Base-by-base conservation (phyloP, 805 yeast species). In the Yamadazyma philogaea region DNA sequence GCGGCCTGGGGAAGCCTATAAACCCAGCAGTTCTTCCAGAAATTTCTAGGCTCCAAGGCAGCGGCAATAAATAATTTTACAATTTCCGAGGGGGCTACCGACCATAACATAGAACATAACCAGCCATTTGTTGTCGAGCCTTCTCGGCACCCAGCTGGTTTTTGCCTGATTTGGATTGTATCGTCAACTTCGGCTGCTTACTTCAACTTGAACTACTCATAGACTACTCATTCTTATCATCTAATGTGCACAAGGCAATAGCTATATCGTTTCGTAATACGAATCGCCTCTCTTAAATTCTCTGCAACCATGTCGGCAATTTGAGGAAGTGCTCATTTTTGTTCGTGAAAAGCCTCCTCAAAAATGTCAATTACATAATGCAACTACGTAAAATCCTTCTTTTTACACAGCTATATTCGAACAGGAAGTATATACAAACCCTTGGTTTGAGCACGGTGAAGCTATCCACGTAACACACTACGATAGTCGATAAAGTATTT, bases 61-160 rank as follows among this genome's bases (percentile, higher is more conserved):
- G 28, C 28, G 28, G 28, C 28, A 24, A 11, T 33, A 33, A n/a
- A 18, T n/a, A 18, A 11, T n/a, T 20, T n/a, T n/a, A 4, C 15
- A 2, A 40, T 2, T 34, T 40, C 39, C 43, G 43, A 21, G 43
- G 43, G 35, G 3, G 6, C 6, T 5, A 24, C 40, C 44, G 40
- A 37, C n/a, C 35, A 32, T 19, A 22, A 7, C 6, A 22, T n/a
- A 22, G 12, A 31, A 30, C 37, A n/a, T 32, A 32, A 28, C 44
- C 44, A 41, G 44, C 44, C 44, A 41, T 41, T 19, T 40, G 43
- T 41, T 41, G 35, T 34, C 34, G 27, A 32, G 34, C 11, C 12
- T 12, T 37, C 19, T 28, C 20, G n/a, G 33, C 21, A n/a, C 14
- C 30, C 30, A 11, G 33, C 34, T 37, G 39, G 39, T 8, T 24